Conservation (phyloP, 352 stramenopile species). For the Phytophthora megakarya region DNA sequence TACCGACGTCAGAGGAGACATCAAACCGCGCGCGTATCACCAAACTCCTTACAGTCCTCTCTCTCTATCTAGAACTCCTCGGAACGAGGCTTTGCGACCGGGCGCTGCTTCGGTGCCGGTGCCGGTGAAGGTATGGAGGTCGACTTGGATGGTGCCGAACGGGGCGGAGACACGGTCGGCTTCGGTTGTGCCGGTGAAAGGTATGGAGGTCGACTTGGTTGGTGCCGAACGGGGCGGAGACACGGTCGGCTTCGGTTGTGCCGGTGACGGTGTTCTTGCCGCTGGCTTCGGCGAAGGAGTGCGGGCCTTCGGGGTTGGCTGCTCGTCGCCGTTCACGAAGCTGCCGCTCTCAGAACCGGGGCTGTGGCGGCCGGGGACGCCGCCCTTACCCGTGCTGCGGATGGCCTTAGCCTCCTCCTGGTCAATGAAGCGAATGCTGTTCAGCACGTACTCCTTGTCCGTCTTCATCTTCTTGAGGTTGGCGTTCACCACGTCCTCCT, state of each 20-base stretch:
- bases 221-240: slow-evolving; percentile 21
- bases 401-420: slow-evolving; percentile 90
- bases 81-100: slow-evolving; percentile 33
- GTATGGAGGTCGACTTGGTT: slow-evolving; percentile 26
- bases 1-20: slow-evolving; percentile 46
- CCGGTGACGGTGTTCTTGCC: slow-evolving; percentile 28
- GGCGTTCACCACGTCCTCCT: slow-evolving; percentile 69
- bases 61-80: slow-evolving; percentile 53
- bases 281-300: slow-evolving; percentile 41
- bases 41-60: slow-evolving; percentile 29
- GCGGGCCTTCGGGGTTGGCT: slow-evolving; percentile 41
- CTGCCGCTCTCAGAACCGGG: slow-evolving; percentile 64
- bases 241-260: slow-evolving; percentile 19
- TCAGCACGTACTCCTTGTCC: slow-evolving; percentile 90
- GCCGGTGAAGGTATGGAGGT: slow-evolving; percentile 26
- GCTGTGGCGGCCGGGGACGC: slow-evolving; percentile 46
- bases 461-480: slow-evolving; percentile 87
- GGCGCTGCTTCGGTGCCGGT: slow-evolving; percentile 31
- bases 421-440: slow-evolving; percentile 90
- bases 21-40: slow-evolving; percentile 34
- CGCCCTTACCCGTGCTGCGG: slow-evolving; percentile 74
- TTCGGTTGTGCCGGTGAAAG: slow-evolving; percentile 31
- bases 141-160: slow-evolving; percentile 18
- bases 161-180: slow-evolving; percentile 19
- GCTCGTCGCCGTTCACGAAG: slow-evolving; percentile 45